Percentiles rank a stretch among this genome's conserved stretches.
Conservation (phyloP, 2,329 filamentous ascomycete species). For the Penicillium sp. region DNA sequence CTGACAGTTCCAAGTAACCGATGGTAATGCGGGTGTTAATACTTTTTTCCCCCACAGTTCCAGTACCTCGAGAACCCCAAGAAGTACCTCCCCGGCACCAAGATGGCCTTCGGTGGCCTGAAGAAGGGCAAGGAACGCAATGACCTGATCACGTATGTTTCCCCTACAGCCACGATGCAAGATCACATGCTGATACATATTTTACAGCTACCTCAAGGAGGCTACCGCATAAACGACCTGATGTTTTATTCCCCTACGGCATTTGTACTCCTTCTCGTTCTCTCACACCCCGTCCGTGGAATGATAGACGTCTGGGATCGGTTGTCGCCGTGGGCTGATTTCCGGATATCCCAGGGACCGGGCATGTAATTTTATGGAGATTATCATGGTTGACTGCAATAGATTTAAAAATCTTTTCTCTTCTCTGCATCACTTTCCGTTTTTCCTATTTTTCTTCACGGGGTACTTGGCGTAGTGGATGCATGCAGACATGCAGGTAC, state of each 20-base stretch:
- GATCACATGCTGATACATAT: neutral
- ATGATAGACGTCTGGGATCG: constrained; percentile 19
- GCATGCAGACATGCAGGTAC: neutral
- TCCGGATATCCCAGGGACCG: constrained; percentile 23
- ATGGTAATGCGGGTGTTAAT: constrained; percentile 4
- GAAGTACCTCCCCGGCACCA: constrained; percentile 99
- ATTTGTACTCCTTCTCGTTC: constrained; percentile 16
- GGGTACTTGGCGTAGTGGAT: constrained; percentile 6
- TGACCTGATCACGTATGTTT: constrained; percentile 88
- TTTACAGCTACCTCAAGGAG: constrained; percentile 38
- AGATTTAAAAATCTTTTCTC: constrained; percentile 25
- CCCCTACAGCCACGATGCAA: neutral
- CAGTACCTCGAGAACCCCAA: constrained; percentile 99
- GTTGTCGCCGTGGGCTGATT: constrained; percentile 25
- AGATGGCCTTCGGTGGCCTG: constrained; percentile 99
- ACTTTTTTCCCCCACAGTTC: constrained; percentile 55
- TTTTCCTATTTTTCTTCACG: constrained; percentile 7
- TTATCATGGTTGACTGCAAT: constrained; percentile 32
- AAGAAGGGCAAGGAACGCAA: constrained; percentile 99
- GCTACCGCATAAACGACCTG: constrained; percentile 31
- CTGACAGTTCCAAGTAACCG: neutral
- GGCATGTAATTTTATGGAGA: constrained; percentile 39
- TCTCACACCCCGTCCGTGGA: constrained; percentile 19
- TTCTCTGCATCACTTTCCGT: constrained; percentile 15
- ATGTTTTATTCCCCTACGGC: constrained; percentile 19